These are phyloP conservation scores for Coemansia sp. DNA, from an alignment of 192 early-diverging fungal genomes.

Conservation along the genomic window DNA sequence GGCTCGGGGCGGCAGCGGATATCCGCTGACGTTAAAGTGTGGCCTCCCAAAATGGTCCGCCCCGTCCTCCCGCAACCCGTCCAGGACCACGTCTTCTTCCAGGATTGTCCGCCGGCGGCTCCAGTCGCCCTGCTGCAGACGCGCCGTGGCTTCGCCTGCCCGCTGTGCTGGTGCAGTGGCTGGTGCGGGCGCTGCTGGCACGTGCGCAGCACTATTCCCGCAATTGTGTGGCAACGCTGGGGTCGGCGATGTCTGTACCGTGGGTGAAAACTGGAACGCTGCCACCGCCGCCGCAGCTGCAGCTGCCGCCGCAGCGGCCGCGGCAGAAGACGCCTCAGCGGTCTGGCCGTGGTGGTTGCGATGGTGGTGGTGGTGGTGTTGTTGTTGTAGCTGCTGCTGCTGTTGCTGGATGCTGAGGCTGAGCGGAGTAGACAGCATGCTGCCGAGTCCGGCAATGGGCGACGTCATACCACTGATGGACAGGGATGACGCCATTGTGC, in stretches of 20 bases:
- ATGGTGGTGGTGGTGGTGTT: neutral
- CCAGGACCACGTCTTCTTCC: constrained; percentile 40
- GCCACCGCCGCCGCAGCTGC: constrained; percentile 31
- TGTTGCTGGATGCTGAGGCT: constrained; percentile 4
- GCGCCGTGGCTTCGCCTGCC: neutral
- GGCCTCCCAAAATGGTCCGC: constrained; percentile 42
- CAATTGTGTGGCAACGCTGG: neutral
- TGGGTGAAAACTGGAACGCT: constrained; percentile 33
- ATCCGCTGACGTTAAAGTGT: constrained; percentile 24
- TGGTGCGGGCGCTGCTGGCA: neutral
- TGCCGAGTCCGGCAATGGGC: constrained; percentile 16
- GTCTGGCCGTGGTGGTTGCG: neutral
- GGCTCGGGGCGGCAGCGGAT: constrained; percentile 17
- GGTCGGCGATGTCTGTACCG: constrained; percentile 2
- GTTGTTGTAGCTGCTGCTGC: constrained; percentile 4
- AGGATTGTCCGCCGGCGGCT: constrained; percentile 10
- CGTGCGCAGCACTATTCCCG: neutral
- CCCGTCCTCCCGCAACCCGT: constrained; percentile 27
- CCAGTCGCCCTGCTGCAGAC: constrained; percentile 9
- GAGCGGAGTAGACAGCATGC: constrained; percentile 1
- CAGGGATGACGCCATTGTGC: constrained; percentile 7
- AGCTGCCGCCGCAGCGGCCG: neutral
- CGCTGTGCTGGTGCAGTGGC: neutral
- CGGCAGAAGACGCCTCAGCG: neutral
- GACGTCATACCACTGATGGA: constrained; percentile 18